These are phyloP conservation scores for Terana coerulea DNA, from an alignment of 768 basidiomycete species.

Conservation along the genomic window DNA sequence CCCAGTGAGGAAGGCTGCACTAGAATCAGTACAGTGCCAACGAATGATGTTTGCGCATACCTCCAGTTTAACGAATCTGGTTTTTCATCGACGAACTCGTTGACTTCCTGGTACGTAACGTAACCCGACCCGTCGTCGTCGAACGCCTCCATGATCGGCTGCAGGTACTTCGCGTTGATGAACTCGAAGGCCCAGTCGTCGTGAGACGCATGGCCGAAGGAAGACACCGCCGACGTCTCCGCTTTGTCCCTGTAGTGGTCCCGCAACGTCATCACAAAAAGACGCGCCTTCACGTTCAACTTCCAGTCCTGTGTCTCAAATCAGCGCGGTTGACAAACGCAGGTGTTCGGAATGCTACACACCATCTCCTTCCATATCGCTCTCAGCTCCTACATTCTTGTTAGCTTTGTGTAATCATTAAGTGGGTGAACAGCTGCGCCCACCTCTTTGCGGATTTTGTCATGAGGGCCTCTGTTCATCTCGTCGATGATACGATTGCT, in stretches of 20 bases:
- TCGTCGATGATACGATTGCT: conserved; percentile 19
- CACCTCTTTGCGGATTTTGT: conserved; percentile 23
- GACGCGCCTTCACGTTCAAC: conserved; percentile 25
- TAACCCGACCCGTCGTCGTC: conserved; percentile 33
- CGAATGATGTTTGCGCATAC: conserved; percentile 10
- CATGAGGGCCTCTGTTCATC: conserved; percentile 22
- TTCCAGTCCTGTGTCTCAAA: conserved; percentile 23
- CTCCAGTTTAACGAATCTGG: conserved; percentile 30
- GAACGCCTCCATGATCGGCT: conserved; percentile 28
- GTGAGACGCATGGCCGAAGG: background rate
- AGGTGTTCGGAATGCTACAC: background rate
- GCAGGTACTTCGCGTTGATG: conserved; percentile 19
- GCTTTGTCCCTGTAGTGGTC: conserved; percentile 28
- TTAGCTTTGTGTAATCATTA: background rate
- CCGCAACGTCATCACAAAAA: conserved; percentile 27
- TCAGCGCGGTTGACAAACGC: background rate
- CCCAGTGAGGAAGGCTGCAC: conserved; percentile 28
- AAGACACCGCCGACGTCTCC: background rate
- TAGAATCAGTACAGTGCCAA: background rate
- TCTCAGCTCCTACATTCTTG: conserved; percentile 16
- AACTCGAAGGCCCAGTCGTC: conserved; percentile 28
- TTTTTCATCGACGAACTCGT: conserved; percentile 24
- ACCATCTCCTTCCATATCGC: conserved; percentile 27
- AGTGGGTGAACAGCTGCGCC: background rate
- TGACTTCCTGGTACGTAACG: conserved; percentile 30